phyloP scores from a whole-genome alignment of 73 alveolate species.

The Paramecium tetraurelia region DNA sequence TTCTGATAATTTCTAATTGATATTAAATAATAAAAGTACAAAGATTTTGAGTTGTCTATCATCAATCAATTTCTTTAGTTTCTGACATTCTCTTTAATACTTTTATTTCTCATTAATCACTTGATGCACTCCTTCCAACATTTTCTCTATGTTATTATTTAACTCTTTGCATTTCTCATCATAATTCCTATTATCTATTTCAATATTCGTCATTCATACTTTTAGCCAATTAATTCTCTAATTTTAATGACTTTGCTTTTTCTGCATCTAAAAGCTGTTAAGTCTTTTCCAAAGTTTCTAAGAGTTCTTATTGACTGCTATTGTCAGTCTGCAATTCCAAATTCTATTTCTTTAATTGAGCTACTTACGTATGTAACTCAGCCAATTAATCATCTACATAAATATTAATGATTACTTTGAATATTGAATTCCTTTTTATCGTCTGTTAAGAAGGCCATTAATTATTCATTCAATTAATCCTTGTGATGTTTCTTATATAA shows the following conservation, averaged over 20 bases:
- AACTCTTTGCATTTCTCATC: slow-evolving; percentile 11
- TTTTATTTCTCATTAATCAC: not conserved
- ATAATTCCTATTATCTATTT: not conserved
- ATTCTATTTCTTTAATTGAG: not conserved
- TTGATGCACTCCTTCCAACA: not conserved
- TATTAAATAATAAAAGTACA: not conserved
- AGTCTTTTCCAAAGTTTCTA: slow-evolving; percentile 42
- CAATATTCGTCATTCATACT: not conserved
- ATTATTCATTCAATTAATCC: slow-evolving; percentile 1
- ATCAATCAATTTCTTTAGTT: not conserved
- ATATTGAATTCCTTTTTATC: slow-evolving; percentile 18
- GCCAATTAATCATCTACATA: not conserved
- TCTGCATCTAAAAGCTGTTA: not conserved
- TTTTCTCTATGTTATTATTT: not conserved
- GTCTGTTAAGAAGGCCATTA: not conserved
- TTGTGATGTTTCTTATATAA: slow-evolving; percentile 39
- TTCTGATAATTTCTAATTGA: not conserved
- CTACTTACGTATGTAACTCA: not conserved
- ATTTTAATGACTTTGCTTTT: not conserved
- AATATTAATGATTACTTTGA: not conserved
- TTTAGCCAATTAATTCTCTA: not conserved
- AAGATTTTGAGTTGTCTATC: not conserved
- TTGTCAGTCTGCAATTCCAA: not conserved
- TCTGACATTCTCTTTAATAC: not conserved
- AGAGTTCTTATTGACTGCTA: not conserved